phyloP scores from a whole-genome alignment of 768 basidiomycete species.

The Xerocomus brunneocitrinus region DNA sequence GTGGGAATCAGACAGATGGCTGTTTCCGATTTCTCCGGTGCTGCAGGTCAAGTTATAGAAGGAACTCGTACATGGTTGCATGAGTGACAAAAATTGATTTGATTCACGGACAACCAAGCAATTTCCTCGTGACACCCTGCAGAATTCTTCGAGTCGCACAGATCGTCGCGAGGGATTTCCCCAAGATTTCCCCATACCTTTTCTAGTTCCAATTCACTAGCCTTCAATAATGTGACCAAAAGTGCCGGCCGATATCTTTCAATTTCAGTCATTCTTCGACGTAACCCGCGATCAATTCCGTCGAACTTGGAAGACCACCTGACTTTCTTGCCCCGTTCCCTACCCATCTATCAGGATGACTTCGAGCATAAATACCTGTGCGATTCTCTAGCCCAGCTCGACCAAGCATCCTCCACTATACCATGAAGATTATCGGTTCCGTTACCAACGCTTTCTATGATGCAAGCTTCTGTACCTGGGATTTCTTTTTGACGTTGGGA shows the following conservation, averaged over 20 bases:
- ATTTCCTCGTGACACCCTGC: no score
- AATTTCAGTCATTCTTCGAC: neutral
- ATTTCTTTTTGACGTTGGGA: slow-evolving; percentile 12
- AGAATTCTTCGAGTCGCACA: no score
- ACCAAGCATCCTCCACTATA: neutral
- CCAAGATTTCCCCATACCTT: no score
- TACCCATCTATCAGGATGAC: neutral
- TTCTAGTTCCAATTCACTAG: no score
- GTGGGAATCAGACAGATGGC: no score
- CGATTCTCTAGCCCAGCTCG: neutral
- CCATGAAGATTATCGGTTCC: slow-evolving; percentile 6
- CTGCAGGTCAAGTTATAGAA: no score
- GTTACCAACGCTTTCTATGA: slow-evolving; percentile 3
- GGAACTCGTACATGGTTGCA: no score
- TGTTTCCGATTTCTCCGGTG: no score
- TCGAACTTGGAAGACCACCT: neutral
- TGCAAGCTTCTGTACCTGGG: slow-evolving; percentile 5
- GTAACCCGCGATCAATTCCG: neutral
- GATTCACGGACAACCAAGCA: no score
- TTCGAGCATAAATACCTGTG: neutral
- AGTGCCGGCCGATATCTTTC: neutral
- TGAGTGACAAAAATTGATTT: no score
- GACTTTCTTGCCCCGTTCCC: neutral
- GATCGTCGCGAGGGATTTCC: no score
- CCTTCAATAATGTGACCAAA: no score